Evolutionary conservation across 805 yeast species (phyloP).

Genomic region (Lipomyces mesembrius): DNA sequence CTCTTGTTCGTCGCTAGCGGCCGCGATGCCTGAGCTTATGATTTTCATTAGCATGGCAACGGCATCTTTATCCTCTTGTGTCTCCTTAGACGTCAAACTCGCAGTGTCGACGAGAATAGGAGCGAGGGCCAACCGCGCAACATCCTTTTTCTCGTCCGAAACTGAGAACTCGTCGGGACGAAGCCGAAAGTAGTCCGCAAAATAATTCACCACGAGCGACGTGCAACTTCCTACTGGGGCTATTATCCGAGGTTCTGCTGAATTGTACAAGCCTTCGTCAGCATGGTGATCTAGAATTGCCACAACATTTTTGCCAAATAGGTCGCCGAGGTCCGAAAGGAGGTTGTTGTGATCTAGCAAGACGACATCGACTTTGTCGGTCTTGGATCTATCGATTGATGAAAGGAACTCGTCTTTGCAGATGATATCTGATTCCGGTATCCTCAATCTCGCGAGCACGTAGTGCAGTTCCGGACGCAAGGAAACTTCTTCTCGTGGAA

Average conservation of each 20-base stretch:
- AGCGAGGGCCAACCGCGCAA: conserved; percentile 58
- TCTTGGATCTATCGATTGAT: conserved; percentile 23
- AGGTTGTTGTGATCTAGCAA: conserved; percentile 84
- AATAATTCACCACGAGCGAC: conserved; percentile 69
- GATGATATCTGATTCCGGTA: conserved; percentile 57
- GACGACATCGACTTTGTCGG: conserved; percentile 50
- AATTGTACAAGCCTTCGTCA: conserved; percentile 59
- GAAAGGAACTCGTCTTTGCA: conserved; percentile 69
- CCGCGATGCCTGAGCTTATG: background rate
- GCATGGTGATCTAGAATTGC: conserved; percentile 88
- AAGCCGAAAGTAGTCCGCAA: conserved; percentile 47
- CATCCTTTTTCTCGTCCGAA: conserved; percentile 25
- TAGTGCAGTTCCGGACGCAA: conserved; percentile 72
- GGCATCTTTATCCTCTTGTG: conserved; percentile 59
- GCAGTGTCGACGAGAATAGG: conserved; percentile 81
- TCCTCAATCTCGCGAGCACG: conserved; percentile 54
- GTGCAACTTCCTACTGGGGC: conserved; percentile 77
- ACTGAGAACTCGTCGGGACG: conserved; percentile 4
- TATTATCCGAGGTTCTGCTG: conserved; percentile 63
- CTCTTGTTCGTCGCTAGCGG: conserved; percentile 3
- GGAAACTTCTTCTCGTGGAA: conserved; percentile 65
- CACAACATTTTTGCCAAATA: conserved; percentile 50
- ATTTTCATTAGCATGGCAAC: conserved; percentile 47
- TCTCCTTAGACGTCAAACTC: conserved; percentile 59
- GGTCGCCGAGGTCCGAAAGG: conserved; percentile 53